A percentile compares a stretch with the other conserved stretches of the same genome.
phyloP scores from a whole-genome alignment of 495 filamentous ascomycete genomes.

The Bryoglossum gracile region DNA sequence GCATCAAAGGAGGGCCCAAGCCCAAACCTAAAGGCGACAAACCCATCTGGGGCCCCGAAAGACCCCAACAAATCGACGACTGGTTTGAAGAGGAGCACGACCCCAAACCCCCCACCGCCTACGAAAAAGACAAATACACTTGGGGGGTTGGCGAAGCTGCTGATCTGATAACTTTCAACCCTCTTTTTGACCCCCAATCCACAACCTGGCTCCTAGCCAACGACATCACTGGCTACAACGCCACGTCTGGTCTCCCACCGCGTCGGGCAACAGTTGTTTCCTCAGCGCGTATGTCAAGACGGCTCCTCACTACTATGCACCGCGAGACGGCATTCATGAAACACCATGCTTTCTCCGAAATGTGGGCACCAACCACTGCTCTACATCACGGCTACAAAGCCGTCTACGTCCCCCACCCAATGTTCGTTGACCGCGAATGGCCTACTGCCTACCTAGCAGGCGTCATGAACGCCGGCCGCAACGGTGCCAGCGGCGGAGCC shows the following conservation, averaged over 20 bases:
- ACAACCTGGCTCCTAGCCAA: conserved; percentile 83
- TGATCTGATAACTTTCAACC: conserved; percentile 89
- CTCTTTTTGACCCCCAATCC: conserved; percentile 82
- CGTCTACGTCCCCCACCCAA: conserved; percentile 85
- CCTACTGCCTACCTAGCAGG: conserved; percentile 70
- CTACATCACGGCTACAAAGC: conserved; percentile 95
- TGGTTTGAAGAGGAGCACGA: conserved; percentile 63
- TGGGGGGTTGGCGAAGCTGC: conserved; percentile 94
- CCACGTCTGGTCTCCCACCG: conserved; percentile 56
- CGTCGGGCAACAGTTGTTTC: conserved; percentile 87
- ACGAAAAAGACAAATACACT: conserved; percentile 69
- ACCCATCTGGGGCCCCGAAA: conserved; percentile 79
- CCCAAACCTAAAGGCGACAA: conserved; percentile 52
- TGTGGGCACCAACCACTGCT: conserved; percentile 83
- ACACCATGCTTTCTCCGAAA: conserved; percentile 90
- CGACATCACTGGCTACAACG: conserved; percentile 88
- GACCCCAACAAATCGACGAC: conserved; percentile 54
- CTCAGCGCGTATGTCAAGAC: conserved; percentile 70
- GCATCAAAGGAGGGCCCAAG: conserved; percentile 31
- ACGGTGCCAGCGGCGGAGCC: conserved; percentile 67
- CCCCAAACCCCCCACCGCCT: conserved; percentile 59
- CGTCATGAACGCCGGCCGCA: conserved; percentile 77
- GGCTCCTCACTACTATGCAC: conserved; percentile 83
- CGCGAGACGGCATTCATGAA: conserved; percentile 70
- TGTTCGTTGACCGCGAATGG: conserved; percentile 89